These are phyloP conservation scores for Ensete glaucum DNA, from an alignment of 176 grass and related monocot genomes.

Conservation along the genomic window DNA sequence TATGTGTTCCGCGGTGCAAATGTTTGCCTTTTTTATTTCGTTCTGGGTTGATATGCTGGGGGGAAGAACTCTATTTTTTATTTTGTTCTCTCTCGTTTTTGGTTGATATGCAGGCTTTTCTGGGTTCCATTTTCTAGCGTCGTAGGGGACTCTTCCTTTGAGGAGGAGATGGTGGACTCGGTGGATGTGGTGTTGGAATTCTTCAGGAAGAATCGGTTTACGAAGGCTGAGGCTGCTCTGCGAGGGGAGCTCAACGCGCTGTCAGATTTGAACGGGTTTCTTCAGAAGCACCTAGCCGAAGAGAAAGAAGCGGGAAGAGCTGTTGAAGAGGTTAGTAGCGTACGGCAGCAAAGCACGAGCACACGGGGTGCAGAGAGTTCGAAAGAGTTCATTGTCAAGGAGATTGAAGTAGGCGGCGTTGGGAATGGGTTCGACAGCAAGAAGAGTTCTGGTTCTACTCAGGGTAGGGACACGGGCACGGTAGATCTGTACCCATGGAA, in stretches of 20 bases:
- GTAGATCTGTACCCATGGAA: conserved; percentile 87
- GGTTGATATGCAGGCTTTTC: conserved; percentile 16
- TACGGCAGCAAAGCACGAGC: background rate
- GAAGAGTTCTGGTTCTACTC: conserved; percentile 33
- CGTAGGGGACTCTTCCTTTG: background rate
- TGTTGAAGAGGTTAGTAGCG: background rate
- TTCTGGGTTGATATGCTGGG: too few relatives aligned
- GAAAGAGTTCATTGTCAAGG: conserved; percentile 89
- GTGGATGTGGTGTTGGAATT: conserved; percentile 24
- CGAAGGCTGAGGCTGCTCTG: conserved; percentile 20
- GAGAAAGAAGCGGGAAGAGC: background rate
- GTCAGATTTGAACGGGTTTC: conserved; percentile 5
- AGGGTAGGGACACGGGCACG: conserved; percentile 23
- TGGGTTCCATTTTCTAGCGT: background rate
- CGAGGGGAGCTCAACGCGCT: conserved; percentile 10
- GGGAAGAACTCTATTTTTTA: background rate
- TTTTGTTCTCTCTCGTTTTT: background rate
- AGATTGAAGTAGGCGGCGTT: conserved; percentile 59
- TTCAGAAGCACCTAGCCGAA: conserved; percentile 10
- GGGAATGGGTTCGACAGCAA: conserved; percentile 32
- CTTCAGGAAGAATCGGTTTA: conserved; percentile 18
- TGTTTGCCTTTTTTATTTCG: background rate
- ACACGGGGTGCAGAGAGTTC: conserved; percentile 36
- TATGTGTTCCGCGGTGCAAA: too few relatives aligned
- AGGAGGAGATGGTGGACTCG: conserved; percentile 13